Evolutionary conservation across 495 filamentous ascomycete species (phyloP), one percentile per base, ranked within the genome.

Genomic region (Filosporella fistucella): DNA sequence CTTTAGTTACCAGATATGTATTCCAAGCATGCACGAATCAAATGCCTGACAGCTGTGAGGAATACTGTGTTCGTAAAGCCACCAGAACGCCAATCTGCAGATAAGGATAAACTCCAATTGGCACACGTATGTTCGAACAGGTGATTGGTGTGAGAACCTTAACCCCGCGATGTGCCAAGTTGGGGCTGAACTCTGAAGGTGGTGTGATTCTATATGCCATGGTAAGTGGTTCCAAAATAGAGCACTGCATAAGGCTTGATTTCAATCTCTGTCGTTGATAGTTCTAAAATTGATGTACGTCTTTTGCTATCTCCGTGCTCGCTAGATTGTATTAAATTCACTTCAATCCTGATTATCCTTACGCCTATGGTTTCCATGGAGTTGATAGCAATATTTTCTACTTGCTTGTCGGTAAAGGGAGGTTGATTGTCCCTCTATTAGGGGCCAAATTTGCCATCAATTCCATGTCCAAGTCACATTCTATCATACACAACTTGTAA

Each of bases 21-120:
- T 40, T 20, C 37, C 17, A 20, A 6, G 18, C 18, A 35, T 35
- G 4, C 6, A 35, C n/a, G 32, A 16, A 35, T 35, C 13, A 5
- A 35, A 12, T 6, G n/a, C n/a, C 18, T 35, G 13, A 6, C 13
- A 6, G 18, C 13, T 35, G 28, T 14, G 32, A 35, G 18, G 6
- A 6, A 14, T 5, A 20, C 37, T 11, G 37, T 20, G 18, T 20
- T 21, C 37, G 37, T 20, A 40, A 4, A 17, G n/a, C 20, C 45
- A 35, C 35, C 34, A 28, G 41, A 39, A 48, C 36, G 45, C 36
- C 45, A 40, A 48, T 39, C 45, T 39, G 36, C 45, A 18, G 35
- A 29, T 8, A 9, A 8, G 17, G 26, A 33, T 47, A 39, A 47
- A 39, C 34, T 39, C 45, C 45, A 39, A 40, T 2, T 13, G 13